Base-by-base conservation (phyloP, 2,329 filamentous ascomycete species). In the Cladobotryum protrusum region DNA sequence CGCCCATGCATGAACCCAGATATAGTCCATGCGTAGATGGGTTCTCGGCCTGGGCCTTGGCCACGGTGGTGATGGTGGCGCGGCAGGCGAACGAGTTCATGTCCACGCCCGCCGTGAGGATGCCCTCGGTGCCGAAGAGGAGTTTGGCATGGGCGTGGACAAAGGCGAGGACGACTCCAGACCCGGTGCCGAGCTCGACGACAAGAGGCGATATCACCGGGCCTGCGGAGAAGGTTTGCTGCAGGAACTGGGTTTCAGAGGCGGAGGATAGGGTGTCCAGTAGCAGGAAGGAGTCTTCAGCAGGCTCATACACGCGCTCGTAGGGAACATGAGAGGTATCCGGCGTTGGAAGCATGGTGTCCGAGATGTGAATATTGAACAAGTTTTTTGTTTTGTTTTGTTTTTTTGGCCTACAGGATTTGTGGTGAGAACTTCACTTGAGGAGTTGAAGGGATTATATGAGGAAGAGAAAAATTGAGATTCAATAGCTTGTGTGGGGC, bases 281-380 rank as follows among this genome's bases (percentile, higher is more conserved):
- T 44, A 99, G 79, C 41, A 99, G 81, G 65, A 89, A 99, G 5
- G 91, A 96, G 72, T 99, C 93, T 70, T 99, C 93, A 11, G 92
- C 86, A 34, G 93, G 93, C 64, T 96, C 91, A 71, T 99, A 99
- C 59, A 97, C 85, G 49, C 86, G 83, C 66, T 88, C 81, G 70
- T 91, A 95, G 48, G 86, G 81, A 52, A 97, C 88, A 71, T 99
- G 93, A 18, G 87, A 87, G 3, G 93, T 99, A 51, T 89, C 88
- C 13, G 93, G 93, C 1, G 93, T 99, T 9, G 92, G 91, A 24
- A 99, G 81, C 91, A 96, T 96, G 29, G 35, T 63, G 33, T 13
- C 15, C 19, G 20, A 37, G 17, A 14, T 43, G 17, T 39, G 33
- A n/a, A n/a, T n/a, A n/a, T n/a, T n/a, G n/a, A n/a, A n/a, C n/a